These are phyloP conservation scores for Rhynchosporium agropyri DNA, from an alignment of 2,329 filamentous ascomycete species.

Conservation along the genomic window DNA sequence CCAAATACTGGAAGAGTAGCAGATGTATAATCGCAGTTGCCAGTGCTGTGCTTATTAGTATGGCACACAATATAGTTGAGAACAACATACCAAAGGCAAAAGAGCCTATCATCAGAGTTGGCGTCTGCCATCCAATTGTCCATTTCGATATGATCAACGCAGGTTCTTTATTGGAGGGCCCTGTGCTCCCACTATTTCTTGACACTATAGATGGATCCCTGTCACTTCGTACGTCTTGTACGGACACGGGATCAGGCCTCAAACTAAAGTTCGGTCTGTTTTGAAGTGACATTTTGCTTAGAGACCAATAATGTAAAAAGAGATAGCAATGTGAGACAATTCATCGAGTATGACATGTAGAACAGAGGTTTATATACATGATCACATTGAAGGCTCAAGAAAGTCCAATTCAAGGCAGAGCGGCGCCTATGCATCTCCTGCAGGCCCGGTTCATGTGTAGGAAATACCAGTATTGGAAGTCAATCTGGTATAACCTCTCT, in stretches of 20 bases:
- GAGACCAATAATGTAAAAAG: not conserved
- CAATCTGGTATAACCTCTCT: not conserved
- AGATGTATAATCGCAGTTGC: slow-evolving; percentile 30
- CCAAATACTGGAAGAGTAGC: slow-evolving; percentile 30
- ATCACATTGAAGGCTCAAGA: not conserved
- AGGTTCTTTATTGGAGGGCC: slow-evolving; percentile 22
- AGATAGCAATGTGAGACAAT: not conserved
- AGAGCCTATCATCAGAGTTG: slow-evolving; percentile 28
- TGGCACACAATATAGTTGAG: not conserved
- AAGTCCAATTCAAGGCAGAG: not conserved
- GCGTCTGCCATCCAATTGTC: slow-evolving; percentile 35
- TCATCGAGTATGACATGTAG: not conserved
- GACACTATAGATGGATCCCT: not conserved
- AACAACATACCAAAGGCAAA: slow-evolving; percentile 28
- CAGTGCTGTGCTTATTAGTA: slow-evolving; percentile 23
- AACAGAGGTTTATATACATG: not conserved
- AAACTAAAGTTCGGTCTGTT: not conserved
- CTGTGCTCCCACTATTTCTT: not conserved
- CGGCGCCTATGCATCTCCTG: not conserved
- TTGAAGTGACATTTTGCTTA: not conserved
- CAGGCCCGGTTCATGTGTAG: slow-evolving; percentile 8
- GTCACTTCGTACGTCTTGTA: not conserved
- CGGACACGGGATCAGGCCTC: not conserved
- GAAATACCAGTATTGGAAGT: not conserved
- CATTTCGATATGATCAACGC: slow-evolving; percentile 31